Base-by-base conservation (phyloP, 179 eudicot species). In the Gypsophila paniculata region DNA sequence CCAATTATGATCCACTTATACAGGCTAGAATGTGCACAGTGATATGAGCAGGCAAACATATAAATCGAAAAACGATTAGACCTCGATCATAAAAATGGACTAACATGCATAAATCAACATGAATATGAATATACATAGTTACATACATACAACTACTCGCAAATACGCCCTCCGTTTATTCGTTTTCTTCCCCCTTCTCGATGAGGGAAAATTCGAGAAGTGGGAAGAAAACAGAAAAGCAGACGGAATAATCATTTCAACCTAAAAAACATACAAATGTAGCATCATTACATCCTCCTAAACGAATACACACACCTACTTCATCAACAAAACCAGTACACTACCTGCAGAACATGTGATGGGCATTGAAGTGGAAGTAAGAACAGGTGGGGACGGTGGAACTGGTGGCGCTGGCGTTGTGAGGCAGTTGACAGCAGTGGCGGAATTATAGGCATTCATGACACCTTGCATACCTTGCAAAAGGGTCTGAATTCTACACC, bases 401-500 rank as follows among this genome's bases (percentile, higher is more conserved):
- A 39, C 76, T 22, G 82, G 76, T 1, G 82, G 76, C 0, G 76
- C 72, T 15, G 82, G 70, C 5, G 80, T 57, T n/a, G 65, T 26
- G 75, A 44, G 62, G 75, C 46, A 62, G 65, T 51, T 74, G 29
- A 71, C 74, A n/a, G 65, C 22, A 23, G 80, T 36, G 65, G 72
- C 39, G 7, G 68, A 75, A 65, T 86, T 91, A 64, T 85, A 93
- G 77, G 79, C 80, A 80, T 77, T 88, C 96, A 93, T 85, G 9
- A 72, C 84, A 78, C 83, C 83, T 61, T 91, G 97, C 91, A 91
- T 86, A 4, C 97, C 93, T 65, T 70, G 84, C 54, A 91, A 80
- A 70, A 93, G 82, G 12, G 78, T 81, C 76, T 89, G 91, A 68
- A 91, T 80, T 80, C 91, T 72, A 18, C 69, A 48, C 25, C 78